Evolutionary conservation across 805 yeast species (phyloP), one percentile per base, ranked within the genome.

Genomic region (Ogataea henricii): DNA sequence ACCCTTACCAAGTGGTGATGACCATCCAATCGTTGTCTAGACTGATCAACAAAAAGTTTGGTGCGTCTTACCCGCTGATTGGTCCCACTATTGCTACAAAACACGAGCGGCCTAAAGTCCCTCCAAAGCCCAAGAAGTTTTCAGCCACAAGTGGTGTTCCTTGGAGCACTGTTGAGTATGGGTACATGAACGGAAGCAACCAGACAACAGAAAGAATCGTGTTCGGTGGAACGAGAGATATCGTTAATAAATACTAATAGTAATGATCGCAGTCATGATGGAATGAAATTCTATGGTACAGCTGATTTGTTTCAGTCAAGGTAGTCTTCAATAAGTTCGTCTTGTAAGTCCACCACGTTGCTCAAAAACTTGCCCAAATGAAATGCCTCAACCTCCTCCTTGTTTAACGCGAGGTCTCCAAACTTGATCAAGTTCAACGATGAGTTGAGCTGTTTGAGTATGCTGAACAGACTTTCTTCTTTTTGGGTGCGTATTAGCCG

Each of bases 1-100:
- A 89, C 62, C 89, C 92, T 0, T 85, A 88, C 41, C 88, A 85
- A 54, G 89, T 89, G 1, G 67, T 84, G n/a, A 82, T 86, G 56
- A 78, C 91, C 0, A 69, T 89, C 35, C 83, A 85, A 58, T 81
- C 95, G 2, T 71, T 89, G 37, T 85, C 94, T 1, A 71, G 96
- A 48, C 72, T 80, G 46, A 85, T 88, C 2, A 76, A 85, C 58
- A 72, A 71, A 47, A 68, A 78, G 68, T 61, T 83, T 71, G 55
- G 57, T 6, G 66, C 81, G 46, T 55, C 68, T 45, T 58, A 74
- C 48, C 78, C 82, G 0, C 74, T 78, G 1, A 68, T 83, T 26
- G 89, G 89, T 0, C 89, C 89, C 1, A 73, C 74, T 44, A 60
- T 83, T 33, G 72, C 78, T 1, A 65, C 62, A 52, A 78, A 70